Conservation (phyloP, 495 filamentous ascomycete genomes). For the Viridothelium virens region DNA sequence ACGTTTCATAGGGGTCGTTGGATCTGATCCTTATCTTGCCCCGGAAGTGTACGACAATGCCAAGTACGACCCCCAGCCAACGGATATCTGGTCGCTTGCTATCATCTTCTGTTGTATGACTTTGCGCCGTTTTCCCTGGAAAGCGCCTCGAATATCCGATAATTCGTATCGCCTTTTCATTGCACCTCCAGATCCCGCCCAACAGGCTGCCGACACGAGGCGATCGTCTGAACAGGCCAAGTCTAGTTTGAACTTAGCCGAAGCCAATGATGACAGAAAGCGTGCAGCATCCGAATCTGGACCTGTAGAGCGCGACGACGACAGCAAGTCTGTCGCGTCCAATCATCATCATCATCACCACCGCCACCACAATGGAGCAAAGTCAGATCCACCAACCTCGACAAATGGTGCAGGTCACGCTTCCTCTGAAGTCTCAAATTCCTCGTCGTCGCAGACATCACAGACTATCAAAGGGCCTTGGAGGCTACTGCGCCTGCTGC, state of each 20-base stretch:
- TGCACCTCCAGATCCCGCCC: conserved; percentile 53
- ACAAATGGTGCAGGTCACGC: background rate
- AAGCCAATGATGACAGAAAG: conserved; percentile 1
- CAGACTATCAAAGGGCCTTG: conserved; percentile 88
- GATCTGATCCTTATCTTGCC: conserved; percentile 93
- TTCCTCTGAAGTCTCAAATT: conserved; percentile 6
- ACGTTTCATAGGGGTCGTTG: conserved; percentile 69
- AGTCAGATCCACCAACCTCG: conserved; percentile 22
- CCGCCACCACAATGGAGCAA: conserved; percentile 19
- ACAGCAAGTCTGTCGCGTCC: background rate
- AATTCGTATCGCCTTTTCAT: conserved; percentile 93
- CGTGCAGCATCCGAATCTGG: background rate
- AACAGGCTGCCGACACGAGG: conserved; percentile 12
- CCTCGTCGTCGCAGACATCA: conserved; percentile 25
- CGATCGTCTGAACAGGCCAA: background rate
- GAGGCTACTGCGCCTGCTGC: conserved; percentile 83
- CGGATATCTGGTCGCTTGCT: conserved; percentile 95
- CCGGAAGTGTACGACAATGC: conserved; percentile 93
- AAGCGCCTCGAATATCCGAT: conserved; percentile 82
- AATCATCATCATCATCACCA: conserved; percentile 29
- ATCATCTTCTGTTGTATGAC: conserved; percentile 99
- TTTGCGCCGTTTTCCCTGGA: conserved; percentile 92
- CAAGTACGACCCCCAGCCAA: conserved; percentile 89
- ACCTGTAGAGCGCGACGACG: background rate
- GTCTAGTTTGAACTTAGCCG: background rate